These are phyloP conservation scores for Lasiosphaeria ovina DNA, from an alignment of 495 filamentous ascomycete genomes.

Conservation along the genomic window DNA sequence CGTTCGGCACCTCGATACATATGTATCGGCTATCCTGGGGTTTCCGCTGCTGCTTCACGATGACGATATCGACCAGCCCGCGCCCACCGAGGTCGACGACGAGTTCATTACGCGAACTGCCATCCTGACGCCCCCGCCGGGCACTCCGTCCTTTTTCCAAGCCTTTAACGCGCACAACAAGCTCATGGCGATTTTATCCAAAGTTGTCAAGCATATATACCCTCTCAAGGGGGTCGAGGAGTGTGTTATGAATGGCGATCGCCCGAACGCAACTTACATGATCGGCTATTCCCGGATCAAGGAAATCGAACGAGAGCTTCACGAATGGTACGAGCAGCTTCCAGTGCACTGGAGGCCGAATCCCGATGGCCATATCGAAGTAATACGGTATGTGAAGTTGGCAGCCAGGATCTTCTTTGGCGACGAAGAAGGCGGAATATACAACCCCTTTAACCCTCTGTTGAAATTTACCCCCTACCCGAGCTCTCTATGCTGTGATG, in stretches of 20 bases:
- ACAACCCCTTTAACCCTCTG: too few species aligned
- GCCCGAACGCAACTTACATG: slow-evolving; percentile 58
- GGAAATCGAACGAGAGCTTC: slow-evolving; percentile 85
- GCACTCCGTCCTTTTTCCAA: slow-evolving; percentile 68
- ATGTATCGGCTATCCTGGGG: slow-evolving; percentile 84
- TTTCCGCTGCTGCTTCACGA: slow-evolving; percentile 80
- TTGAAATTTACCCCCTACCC: too few species aligned
- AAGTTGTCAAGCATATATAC: slow-evolving; percentile 87
- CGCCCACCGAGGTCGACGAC: slow-evolving; percentile 83
- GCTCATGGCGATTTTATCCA: slow-evolving; percentile 73
- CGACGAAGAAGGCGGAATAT: too few species aligned
- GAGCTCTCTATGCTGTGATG: not conserved
- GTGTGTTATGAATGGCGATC: slow-evolving; percentile 42
- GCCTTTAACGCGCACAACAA: slow-evolving; percentile 83
- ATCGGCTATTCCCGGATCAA: slow-evolving; percentile 86
- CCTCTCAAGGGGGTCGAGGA: slow-evolving; percentile 74
- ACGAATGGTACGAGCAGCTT: slow-evolving; percentile 78
- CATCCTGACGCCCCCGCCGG: slow-evolving; percentile 73
- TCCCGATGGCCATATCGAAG: slow-evolving; percentile 66
- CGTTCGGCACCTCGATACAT: slow-evolving; percentile 89
- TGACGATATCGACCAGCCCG: slow-evolving; percentile 89
- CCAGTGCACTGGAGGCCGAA: slow-evolving; percentile 73
- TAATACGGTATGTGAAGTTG: slow-evolving; percentile 64
- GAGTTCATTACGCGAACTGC: slow-evolving; percentile 80
- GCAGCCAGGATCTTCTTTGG: not conserved